These are phyloP conservation scores for Striga hermonthica DNA, from an alignment of 305 asterid species.

Conservation along the genomic window DNA sequence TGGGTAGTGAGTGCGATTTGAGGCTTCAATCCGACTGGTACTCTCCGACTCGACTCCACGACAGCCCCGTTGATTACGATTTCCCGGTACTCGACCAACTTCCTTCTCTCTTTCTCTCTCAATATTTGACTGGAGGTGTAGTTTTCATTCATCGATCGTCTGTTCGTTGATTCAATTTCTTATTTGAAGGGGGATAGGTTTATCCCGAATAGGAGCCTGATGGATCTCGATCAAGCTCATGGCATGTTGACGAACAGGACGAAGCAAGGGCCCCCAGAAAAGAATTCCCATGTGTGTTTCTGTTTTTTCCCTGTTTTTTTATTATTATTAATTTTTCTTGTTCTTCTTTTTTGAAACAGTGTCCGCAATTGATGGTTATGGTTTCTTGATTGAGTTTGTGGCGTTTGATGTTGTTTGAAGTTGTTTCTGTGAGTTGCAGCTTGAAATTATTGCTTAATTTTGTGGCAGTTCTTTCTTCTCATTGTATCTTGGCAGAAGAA, in stretches of 20 bases:
- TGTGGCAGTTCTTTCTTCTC: neutral
- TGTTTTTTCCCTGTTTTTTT: neutral
- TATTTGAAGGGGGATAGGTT: slow-evolving; percentile 73
- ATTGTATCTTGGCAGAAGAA: neutral
- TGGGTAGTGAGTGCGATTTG: slow-evolving; percentile 42
- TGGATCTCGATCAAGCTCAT: slow-evolving; percentile 82
- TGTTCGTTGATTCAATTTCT: slow-evolving; percentile 18
- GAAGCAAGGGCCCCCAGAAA: slow-evolving; percentile 21
- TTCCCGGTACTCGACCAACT: slow-evolving; percentile 50
- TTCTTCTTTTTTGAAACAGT: neutral
- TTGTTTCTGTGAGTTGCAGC: neutral
- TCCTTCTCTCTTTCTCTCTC: slow-evolving; percentile 17
- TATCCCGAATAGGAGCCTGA: slow-evolving; percentile 82
- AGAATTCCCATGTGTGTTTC: slow-evolving; percentile 42
- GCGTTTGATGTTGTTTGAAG: slow-evolving; percentile 13
- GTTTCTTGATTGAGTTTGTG: slow-evolving; percentile 23
- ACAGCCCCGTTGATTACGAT: slow-evolving; percentile 56
- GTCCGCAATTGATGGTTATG: neutral
- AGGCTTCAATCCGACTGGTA: slow-evolving; percentile 62
- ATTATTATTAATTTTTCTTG: neutral
- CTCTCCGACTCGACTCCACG: slow-evolving; percentile 77
- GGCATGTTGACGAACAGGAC: slow-evolving; percentile 52
- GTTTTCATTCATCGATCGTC: slow-evolving; percentile 11
- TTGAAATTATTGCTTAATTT: slow-evolving; percentile 1
- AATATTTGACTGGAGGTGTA: neutral